Conservation (phyloP, 768 basidiomycete genomes). For the Lentinula guzmanii region DNA sequence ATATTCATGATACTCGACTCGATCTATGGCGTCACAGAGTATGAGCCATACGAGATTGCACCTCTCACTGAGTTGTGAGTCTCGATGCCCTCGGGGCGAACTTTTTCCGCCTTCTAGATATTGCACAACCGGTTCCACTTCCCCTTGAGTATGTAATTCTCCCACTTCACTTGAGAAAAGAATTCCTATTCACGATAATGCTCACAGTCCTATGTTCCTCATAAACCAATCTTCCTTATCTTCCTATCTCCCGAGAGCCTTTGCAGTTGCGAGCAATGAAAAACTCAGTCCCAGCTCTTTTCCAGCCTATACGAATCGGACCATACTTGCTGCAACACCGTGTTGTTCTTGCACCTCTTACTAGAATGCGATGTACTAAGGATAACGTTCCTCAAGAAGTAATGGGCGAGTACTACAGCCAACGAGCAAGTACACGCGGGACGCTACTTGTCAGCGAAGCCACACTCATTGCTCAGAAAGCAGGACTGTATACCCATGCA, state of each 20-base stretch:
- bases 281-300: conserved; percentile 11
- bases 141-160: neutral
- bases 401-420: conserved; percentile 24
- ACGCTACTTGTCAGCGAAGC: conserved; percentile 37
- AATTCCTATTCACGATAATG: neutral
- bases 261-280: neutral
- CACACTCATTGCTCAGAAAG: conserved; percentile 26
- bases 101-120: neutral
- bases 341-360: conserved; percentile 28
- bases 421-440: conserved; percentile 24
- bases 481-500: conserved; percentile 19
- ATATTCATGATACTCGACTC: no score
- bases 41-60: no score
- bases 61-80: no score
- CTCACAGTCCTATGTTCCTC: neutral
- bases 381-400: conserved; percentile 17
- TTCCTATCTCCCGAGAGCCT: neutral
- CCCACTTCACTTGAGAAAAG: neutral
- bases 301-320: conserved; percentile 23
- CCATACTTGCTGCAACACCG: conserved; percentile 22
- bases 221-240: neutral
- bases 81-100: no score
- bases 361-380: conserved; percentile 23
- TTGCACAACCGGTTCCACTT: neutral
- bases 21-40: no score